Base-by-base conservation (phyloP, 495 filamentous ascomycete species). In the Rostrohypoxylon terebratum region DNA sequence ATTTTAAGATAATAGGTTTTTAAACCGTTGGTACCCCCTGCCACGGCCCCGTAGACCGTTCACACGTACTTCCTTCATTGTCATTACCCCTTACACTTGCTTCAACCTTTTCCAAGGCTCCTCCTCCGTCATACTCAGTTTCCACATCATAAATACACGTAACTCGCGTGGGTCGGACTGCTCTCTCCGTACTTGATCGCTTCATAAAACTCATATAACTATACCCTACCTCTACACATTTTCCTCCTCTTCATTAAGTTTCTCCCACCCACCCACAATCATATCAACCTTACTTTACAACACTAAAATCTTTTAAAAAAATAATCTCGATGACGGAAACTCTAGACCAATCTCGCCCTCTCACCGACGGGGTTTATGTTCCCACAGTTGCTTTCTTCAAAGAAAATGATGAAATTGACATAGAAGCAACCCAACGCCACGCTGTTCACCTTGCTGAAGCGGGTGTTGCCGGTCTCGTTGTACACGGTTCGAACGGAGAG, bases 401-500 rank as follows among this genome's bases (percentile, higher is more conserved):
- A 1, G 74, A 82, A 6, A 59, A 78, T 40, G 85, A 87, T 63
- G 87, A 88, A 16, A 84, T 95, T 69, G 92, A 96, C 74, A 66
- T 92, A 9, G 80, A 86, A 40, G 87, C 90, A 14, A 89, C 85
- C n/a, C 83, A 86, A 67, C 87, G 86, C 45, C 93, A 96, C 77
- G 88, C 91, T 14, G 85, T 89, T 23, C 89, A 90, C 66, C 89
- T 96, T 2, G 90, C 90, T 34, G 78, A 87, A 47, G 87, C 91
- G 14, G 92, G 92, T 53, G 87, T 94, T 25, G 83, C 88, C 42
- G 93, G 93, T 47, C 84, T 96, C 47, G 89, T 92, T 50, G 89
- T 91, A 7, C 92, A 94, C 79, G 93, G 93, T 28, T 94, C 92
- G 79, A 97, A 96, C 78, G 94, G 94, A 75, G 94, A 96, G 81